Conservation (phyloP, 176 grass and related monocot species). For the Oryza punctata region DNA sequence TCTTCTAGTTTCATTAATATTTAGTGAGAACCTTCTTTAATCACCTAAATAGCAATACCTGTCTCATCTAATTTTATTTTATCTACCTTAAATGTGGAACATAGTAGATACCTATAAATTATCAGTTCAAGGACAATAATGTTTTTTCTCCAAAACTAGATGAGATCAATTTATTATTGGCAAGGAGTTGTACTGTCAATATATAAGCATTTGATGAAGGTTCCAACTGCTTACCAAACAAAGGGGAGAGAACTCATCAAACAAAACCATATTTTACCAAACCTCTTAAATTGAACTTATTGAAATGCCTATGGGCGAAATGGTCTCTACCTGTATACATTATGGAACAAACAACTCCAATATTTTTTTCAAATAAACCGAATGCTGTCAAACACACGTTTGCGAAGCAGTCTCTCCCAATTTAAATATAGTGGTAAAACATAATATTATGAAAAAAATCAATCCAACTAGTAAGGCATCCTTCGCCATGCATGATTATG, state of each 20-base stretch:
- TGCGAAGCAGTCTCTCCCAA: background rate
- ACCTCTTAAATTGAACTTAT: background rate
- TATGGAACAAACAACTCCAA: background rate
- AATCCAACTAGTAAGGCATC: too few relatives aligned
- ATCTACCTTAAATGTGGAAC: background rate
- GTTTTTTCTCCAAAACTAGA: background rate
- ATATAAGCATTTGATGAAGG: constrained; percentile 16
- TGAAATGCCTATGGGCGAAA: background rate
- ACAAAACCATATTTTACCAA: background rate
- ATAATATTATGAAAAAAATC: too few relatives aligned
- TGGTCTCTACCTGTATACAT: background rate
- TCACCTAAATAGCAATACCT: background rate
- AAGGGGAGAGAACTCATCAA: background rate
- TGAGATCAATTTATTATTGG: background rate
- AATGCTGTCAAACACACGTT: background rate
- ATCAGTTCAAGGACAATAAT: constrained; percentile 9
- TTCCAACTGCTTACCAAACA: constrained; percentile 10
- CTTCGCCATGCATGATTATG: too few relatives aligned
- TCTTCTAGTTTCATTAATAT: background rate
- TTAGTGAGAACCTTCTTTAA: background rate
- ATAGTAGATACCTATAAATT: background rate
- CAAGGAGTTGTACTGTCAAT: background rate
- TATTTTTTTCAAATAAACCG: background rate
- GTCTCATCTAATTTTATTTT: background rate
- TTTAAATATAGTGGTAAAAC: too few relatives aligned